These are phyloP conservation scores for Paramecium pentaurelia DNA, from an alignment of 73 alveolate species.

Conservation along the genomic window DNA sequence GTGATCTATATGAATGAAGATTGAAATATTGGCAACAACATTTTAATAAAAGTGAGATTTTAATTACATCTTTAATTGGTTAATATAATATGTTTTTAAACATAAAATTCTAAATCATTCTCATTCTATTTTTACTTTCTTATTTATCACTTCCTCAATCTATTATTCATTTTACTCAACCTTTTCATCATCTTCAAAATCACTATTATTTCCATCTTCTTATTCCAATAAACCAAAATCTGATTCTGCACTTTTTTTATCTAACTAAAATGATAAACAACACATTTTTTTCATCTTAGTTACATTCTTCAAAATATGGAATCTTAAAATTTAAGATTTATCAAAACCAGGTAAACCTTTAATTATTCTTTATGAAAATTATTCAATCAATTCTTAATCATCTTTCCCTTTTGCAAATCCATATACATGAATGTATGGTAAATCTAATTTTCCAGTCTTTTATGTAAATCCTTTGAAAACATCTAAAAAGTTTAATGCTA, in stretches of 20 bases:
- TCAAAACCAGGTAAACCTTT: conserved; percentile 34
- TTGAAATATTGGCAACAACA: neutral
- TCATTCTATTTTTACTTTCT: neutral
- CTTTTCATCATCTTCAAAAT: conserved; percentile 8
- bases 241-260: neutral
- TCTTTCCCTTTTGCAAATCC: conserved; percentile 77
- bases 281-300: conserved; percentile 39
- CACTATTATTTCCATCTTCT: neutral
- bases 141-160: neutral
- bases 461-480: conserved; percentile 83
- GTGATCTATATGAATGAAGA: neutral
- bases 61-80: neutral
- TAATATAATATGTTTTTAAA: neutral
- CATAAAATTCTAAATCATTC: neutral
- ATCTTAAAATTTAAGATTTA: neutral
- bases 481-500: conserved; percentile 95
- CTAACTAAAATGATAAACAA: conserved; percentile 12
- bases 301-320: conserved; percentile 47
- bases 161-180: neutral
- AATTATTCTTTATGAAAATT: neutral
- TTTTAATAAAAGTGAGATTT: neutral
- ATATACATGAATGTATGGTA: conserved; percentile 92
- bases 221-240: neutral
- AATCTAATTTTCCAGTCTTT: conserved; percentile 71
- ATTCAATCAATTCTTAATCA: neutral